phyloP scores from a whole-genome alignment of 1,139 yeast species.

The Saccharomycopsis hybrid region DNA sequence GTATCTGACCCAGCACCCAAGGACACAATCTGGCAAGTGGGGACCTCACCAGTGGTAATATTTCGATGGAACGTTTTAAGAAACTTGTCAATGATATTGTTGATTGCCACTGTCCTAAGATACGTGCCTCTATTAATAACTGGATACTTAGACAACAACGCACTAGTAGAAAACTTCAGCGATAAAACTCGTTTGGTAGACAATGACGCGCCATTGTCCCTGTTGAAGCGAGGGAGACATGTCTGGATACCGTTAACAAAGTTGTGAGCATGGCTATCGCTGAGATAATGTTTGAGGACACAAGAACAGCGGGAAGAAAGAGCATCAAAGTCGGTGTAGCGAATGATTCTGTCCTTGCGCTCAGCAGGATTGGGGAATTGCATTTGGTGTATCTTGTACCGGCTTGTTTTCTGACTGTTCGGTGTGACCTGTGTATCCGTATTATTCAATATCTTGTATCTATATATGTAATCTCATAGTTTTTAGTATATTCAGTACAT shows the following conservation, averaged over 20 bases:
- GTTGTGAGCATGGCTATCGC: conserved; percentile 43
- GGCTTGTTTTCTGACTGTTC: too few relatives aligned
- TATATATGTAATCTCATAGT: too few relatives aligned
- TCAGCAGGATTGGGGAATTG: conserved; percentile 1
- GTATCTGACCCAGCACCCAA: conserved; percentile 98
- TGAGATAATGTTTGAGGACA: conserved; percentile 44
- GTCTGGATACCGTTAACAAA: conserved; percentile 36
- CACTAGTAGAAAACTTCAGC: conserved; percentile 37
- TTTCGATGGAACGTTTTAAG: conserved; percentile 26
- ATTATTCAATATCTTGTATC: too few relatives aligned
- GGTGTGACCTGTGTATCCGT: too few relatives aligned
- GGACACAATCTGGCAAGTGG: conserved; percentile 58
- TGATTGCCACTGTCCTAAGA: conserved; percentile 61
- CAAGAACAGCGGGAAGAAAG: conserved; percentile 66
- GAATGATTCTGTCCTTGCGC: conserved; percentile 33
- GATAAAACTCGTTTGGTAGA: conserved; percentile 23
- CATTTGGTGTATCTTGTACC: too few relatives aligned
- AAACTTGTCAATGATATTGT: conserved; percentile 46
- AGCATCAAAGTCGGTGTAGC: conserved; percentile 84
- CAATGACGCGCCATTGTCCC: not conserved
- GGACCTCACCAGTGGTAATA: not conserved
- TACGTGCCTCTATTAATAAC: conserved; percentile 80
- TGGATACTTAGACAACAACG: conserved; percentile 55
- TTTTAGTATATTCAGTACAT: too few relatives aligned
- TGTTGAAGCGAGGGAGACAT: conserved; percentile 23